Evolutionary conservation across 345 rosid genomes (phyloP).

Genomic region (Lepidium africanum): DNA sequence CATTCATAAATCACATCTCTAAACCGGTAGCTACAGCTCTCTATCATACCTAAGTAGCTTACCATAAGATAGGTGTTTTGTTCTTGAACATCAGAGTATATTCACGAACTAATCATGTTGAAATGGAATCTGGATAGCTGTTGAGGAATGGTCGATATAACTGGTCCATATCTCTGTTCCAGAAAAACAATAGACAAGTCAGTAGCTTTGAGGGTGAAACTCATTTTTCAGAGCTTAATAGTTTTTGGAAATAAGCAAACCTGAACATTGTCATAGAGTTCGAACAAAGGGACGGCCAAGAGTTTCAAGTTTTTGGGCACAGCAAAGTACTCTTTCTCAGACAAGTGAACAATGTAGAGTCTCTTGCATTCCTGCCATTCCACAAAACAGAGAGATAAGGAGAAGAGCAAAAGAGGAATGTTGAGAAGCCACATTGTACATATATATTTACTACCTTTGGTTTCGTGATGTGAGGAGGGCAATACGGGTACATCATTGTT

Average conservation of each 20-base stretch:
- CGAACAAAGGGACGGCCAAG: slow-evolving; percentile 93
- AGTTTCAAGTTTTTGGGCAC: slow-evolving; percentile 96
- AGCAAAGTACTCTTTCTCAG: slow-evolving; percentile 95
- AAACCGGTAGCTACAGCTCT: slow-evolving; percentile 16
- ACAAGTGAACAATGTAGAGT: slow-evolving; percentile 84
- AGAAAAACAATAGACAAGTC: not conserved
- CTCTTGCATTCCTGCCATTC: slow-evolving; percentile 90
- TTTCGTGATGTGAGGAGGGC: slow-evolving; percentile 95
- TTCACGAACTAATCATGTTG: slow-evolving; percentile 75
- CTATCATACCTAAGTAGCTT: not conserved
- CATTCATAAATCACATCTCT: not conserved
- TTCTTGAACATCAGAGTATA: slow-evolving; percentile 5
- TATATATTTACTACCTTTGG: slow-evolving; percentile 53
- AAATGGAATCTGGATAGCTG: slow-evolving; percentile 97
- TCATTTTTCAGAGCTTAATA: not conserved
- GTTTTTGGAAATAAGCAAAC: slow-evolving; percentile 24
- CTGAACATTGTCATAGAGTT: slow-evolving; percentile 94
- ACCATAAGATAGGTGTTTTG: not conserved
- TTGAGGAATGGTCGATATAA: slow-evolving; percentile 93
- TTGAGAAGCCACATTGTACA: not conserved
- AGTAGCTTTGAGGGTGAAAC: not conserved
- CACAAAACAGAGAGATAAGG: slow-evolving; percentile 8
- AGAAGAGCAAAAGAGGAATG: not conserved
- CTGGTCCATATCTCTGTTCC: slow-evolving; percentile 88
- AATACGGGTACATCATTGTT: slow-evolving; percentile 92